These are phyloP conservation scores for Thermothelomyces thermophilus DNA, from an alignment of 2,329 filamentous ascomycete genomes.

Conservation along the genomic window DNA sequence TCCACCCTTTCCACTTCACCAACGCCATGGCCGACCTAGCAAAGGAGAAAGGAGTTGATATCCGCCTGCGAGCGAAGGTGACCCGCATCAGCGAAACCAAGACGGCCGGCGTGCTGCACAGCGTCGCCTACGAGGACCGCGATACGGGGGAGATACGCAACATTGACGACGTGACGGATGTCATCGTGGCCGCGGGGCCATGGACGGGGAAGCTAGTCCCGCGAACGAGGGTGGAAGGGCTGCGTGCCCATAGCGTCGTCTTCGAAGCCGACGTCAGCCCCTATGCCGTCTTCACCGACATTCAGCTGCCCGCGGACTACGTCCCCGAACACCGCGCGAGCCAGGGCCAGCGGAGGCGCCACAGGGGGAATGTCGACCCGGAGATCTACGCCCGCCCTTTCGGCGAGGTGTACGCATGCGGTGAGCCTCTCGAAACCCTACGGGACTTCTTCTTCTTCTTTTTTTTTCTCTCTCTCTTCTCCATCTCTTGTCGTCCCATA, in stretches of 20 bases:
- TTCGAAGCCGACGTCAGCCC: slow-evolving; percentile 60
- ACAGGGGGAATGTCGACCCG: slow-evolving; percentile 64
- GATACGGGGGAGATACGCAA: slow-evolving; percentile 29
- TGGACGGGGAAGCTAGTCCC: slow-evolving; percentile 58
- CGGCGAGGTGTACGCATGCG: slow-evolving; percentile 88
- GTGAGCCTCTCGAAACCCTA: slow-evolving; percentile 35
- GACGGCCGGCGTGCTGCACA: slow-evolving; percentile 45
- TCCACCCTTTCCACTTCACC: slow-evolving; percentile 89
- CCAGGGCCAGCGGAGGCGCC: slow-evolving; percentile 45
- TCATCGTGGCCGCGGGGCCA: slow-evolving; percentile 37
- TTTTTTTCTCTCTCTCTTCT: background rate
- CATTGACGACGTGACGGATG: slow-evolving; percentile 44
- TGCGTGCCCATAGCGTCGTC: slow-evolving; percentile 60
- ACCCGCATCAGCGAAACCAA: slow-evolving; percentile 55
- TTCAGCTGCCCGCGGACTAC: slow-evolving; percentile 63
- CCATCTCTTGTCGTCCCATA: no score
- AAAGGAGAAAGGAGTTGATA: slow-evolving; percentile 57
- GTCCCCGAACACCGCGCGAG: slow-evolving; percentile 43
- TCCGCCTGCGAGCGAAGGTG: slow-evolving; percentile 61
- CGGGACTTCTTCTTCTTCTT: background rate
- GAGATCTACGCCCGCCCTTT: slow-evolving; percentile 92
- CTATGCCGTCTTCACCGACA: slow-evolving; percentile 80
- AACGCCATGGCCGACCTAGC: slow-evolving; percentile 75
- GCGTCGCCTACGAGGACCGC: slow-evolving; percentile 54
- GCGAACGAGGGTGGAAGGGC: slow-evolving; percentile 48